phyloP scores from a whole-genome alignment of 805 yeast species.

The Lipomyces spencermartinsiae region DNA sequence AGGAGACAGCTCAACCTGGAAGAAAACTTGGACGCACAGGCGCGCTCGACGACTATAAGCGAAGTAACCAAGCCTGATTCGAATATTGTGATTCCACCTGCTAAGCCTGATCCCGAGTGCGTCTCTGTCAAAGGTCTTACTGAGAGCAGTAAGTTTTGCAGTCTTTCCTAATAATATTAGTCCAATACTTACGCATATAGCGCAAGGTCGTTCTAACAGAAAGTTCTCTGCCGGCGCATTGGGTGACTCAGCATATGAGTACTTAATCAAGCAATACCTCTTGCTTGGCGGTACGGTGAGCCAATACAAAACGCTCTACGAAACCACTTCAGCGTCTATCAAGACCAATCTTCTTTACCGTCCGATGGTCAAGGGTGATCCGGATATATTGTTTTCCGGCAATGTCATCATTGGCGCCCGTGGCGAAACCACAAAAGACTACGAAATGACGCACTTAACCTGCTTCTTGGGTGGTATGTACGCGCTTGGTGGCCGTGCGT shows the following conservation, averaged over 20 bases:
- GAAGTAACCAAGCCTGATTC: background rate
- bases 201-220: background rate
- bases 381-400: conserved; percentile 47
- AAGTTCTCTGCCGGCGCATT: conserved; percentile 50
- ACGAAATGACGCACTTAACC: conserved; percentile 54
- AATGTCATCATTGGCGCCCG: conserved; percentile 36
- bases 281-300: conserved; percentile 49
- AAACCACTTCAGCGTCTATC: conserved; percentile 49
- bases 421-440: conserved; percentile 42
- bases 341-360: conserved; percentile 52
- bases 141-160: conserved; percentile 13
- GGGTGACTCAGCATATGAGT: conserved; percentile 57
- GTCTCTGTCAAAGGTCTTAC: conserved; percentile 19
- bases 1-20: conserved; percentile 7
- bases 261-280: conserved; percentile 56
- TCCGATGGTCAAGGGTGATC: conserved; percentile 54
- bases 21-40: conserved; percentile 12
- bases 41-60: background rate
- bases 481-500: conserved; percentile 55
- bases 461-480: conserved; percentile 64
- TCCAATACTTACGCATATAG: background rate
- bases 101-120: conserved; percentile 19
- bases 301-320: conserved; percentile 48
- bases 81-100: background rate
- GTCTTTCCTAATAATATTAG: background rate